Percentiles rank a stretch among this genome's conserved stretches.
Conservation (phyloP, 768 basidiomycete genomes). For the Austroboletus eburneus region DNA sequence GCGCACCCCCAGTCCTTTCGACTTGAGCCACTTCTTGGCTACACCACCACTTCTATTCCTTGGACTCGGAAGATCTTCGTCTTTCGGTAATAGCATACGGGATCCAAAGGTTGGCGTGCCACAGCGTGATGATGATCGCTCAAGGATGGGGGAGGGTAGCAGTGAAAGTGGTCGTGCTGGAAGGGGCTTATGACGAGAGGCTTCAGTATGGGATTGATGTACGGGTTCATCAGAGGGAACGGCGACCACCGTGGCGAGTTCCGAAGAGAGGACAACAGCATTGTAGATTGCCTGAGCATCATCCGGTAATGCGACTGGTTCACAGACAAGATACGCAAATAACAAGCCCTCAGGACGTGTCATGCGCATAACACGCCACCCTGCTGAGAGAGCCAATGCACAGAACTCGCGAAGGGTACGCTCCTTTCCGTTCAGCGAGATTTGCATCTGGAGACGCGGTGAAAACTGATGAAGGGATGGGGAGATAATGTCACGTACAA, state of each 20-base stretch:
- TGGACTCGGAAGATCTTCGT: conserved; percentile 20
- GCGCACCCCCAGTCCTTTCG: conserved; percentile 27
- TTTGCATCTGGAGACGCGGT: conserved; percentile 56
- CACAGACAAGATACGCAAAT: conserved; percentile 69
- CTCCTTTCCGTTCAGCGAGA: conserved; percentile 64
- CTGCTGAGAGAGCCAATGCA: conserved; percentile 48
- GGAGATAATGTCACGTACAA: conserved; percentile 36
- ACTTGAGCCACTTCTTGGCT: conserved; percentile 28
- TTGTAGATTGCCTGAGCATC: conserved; percentile 24
- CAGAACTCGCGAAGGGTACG: conserved; percentile 63
- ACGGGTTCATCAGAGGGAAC: conserved; percentile 7
- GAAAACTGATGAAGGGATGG: background rate
- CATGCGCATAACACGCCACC: conserved; percentile 59
- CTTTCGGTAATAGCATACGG: conserved; percentile 28
- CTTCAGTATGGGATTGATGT: background rate
- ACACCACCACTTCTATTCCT: conserved; percentile 10
- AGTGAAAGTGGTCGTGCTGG: conserved; percentile 7
- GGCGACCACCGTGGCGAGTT: conserved; percentile 13
- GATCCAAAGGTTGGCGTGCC: conserved; percentile 64
- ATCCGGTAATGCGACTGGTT: conserved; percentile 52
- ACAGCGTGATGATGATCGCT: conserved; percentile 49
- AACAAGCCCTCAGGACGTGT: conserved; percentile 56
- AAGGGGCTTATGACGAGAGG: conserved; percentile 7
- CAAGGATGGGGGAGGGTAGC: conserved; percentile 30
- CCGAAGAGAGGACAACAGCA: conserved; percentile 15